These are phyloP conservation scores for Candida sithepensis DNA, from an alignment of 805 yeast genomes.

Conservation along the genomic window DNA sequence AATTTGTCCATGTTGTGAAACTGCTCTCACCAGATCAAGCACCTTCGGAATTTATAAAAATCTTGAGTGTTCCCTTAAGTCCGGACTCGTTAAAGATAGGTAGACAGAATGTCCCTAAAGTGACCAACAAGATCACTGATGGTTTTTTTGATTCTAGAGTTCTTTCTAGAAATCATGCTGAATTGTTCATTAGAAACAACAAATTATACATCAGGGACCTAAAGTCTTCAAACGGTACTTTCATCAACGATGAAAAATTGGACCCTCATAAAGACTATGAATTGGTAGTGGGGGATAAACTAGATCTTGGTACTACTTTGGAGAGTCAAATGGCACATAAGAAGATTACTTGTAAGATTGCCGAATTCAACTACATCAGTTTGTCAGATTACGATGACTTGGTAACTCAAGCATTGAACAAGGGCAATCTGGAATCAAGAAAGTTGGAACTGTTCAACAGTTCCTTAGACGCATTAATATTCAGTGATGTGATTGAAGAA, in stretches of 20 bases:
- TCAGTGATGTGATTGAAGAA: conserved; percentile 34
- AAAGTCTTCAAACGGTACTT: conserved; percentile 93
- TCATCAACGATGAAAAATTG: conserved; percentile 72
- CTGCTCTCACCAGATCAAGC: conserved; percentile 76
- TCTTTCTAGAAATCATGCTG: conserved; percentile 90
- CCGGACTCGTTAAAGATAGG: conserved; percentile 89
- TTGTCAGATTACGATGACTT: conserved; percentile 29
- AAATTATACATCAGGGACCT: conserved; percentile 74
- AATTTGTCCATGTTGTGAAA: conserved; percentile 57
- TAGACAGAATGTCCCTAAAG: conserved; percentile 72
- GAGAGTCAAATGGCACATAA: conserved; percentile 67
- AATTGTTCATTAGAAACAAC: conserved; percentile 65
- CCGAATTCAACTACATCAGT: conserved; percentile 60
- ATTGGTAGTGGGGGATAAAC: conserved; percentile 73
- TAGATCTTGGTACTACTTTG: conserved; percentile 93
- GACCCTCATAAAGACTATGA: conserved; percentile 60
- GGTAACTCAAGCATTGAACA: conserved; percentile 23
- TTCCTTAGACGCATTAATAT: conserved; percentile 34
- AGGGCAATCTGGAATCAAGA: conserved; percentile 24
- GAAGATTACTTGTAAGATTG: conserved; percentile 81
- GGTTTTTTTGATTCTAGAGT: conserved; percentile 95
- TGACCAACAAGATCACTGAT: conserved; percentile 62
- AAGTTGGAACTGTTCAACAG: conserved; percentile 32
- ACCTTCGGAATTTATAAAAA: conserved; percentile 61
- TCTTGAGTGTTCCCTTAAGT: conserved; percentile 68